Evolutionary conservation across 441 rosid genomes (phyloP), one percentile per base, ranked within the genome.

Genomic region (Dalechampia spathulata): DNA sequence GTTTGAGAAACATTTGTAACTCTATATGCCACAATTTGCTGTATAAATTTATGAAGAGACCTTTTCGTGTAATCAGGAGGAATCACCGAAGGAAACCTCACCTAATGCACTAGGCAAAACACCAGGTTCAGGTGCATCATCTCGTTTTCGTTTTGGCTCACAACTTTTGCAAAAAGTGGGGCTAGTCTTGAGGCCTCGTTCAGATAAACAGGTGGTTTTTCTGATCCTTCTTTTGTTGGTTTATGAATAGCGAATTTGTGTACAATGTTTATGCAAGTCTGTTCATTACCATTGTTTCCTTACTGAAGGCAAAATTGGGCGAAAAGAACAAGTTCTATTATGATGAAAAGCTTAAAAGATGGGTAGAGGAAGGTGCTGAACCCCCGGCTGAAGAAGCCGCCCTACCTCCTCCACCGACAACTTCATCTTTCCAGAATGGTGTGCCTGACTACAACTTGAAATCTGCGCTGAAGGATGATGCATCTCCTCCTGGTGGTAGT

Each of bases 321-420:
- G 96, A 83, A 51, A 81, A 64, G 65, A 93, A 90, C 70, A 83
- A 79, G 67, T 93, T 93, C 68, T 85, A 85, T 57, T 93, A 87
- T 53, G 97, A 93, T 32, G 99, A 87, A 66, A 90, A 93, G 66
- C 93, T 93, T 32, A 93, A 90, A 82, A 83, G 96, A 79, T 85
- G 99, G 99, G 93, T 90, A 45, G 99, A 90, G 76, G 96, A 78
- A 76, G 99, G 97, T 55, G 97, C 72, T 50, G 95, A 82, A 57
- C 83, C 83, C 30, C 82, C 95, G 43, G 82, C 96, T 20, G 96
- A 90, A 70, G 93, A 83, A 74, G 63, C 86, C 38, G 82, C 83
- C 21, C 64, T 81, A 60, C 70, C 91, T 43, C 99, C 99, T 55
- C 99, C 99, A 60, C 99, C 99, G 46, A 85, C 79, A 13, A 58